Evolutionary conservation across 805 yeast genomes (phyloP).

Genomic region (Spencermartinsiella europaea): DNA sequence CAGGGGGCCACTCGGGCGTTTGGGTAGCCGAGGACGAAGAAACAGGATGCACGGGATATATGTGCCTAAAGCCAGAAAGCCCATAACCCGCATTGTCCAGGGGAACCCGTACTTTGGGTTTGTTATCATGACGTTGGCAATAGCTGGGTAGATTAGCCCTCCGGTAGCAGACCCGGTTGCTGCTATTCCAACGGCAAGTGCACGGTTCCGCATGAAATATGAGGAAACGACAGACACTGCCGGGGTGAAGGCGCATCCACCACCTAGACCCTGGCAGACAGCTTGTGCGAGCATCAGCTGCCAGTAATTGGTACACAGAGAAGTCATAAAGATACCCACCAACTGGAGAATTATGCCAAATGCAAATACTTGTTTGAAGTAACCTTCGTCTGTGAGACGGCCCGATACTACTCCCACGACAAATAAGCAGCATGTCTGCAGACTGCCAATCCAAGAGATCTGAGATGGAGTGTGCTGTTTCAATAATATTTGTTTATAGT

Average conservation of each 20-base stretch:
- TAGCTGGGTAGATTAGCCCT: slow-evolving; percentile 44
- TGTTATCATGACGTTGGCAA: slow-evolving; percentile 39
- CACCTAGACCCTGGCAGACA: slow-evolving; percentile 43
- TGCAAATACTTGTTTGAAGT: slow-evolving; percentile 15
- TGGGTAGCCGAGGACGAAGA: slow-evolving; percentile 28
- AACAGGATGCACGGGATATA: slow-evolving; percentile 22
- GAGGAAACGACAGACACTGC: slow-evolving; percentile 41
- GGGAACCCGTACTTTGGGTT: slow-evolving; percentile 38
- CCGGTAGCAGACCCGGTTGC: slow-evolving; percentile 50
- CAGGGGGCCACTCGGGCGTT: slow-evolving; percentile 23
- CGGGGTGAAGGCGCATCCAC: slow-evolving; percentile 40
- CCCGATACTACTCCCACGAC: slow-evolving; percentile 25
- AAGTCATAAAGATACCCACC: slow-evolving; percentile 30
- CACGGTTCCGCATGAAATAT: slow-evolving; percentile 41
- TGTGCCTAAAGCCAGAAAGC: slow-evolving; percentile 32
- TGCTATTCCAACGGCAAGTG: slow-evolving; percentile 41
- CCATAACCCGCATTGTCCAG: slow-evolving; percentile 45
- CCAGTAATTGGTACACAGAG: slow-evolving; percentile 36
- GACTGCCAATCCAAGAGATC: slow-evolving; percentile 30
- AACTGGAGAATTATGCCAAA: slow-evolving; percentile 23
- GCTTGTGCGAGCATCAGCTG: slow-evolving; percentile 53
- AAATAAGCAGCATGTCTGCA: slow-evolving; percentile 25
- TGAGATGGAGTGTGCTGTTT: slow-evolving; percentile 23
- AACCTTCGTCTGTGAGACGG: slow-evolving; percentile 25
- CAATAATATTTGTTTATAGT: slow-evolving; percentile 15